These are phyloP conservation scores for Cystobasidium onofrii DNA, from an alignment of 768 basidiomycete genomes.

Conservation along the genomic window DNA sequence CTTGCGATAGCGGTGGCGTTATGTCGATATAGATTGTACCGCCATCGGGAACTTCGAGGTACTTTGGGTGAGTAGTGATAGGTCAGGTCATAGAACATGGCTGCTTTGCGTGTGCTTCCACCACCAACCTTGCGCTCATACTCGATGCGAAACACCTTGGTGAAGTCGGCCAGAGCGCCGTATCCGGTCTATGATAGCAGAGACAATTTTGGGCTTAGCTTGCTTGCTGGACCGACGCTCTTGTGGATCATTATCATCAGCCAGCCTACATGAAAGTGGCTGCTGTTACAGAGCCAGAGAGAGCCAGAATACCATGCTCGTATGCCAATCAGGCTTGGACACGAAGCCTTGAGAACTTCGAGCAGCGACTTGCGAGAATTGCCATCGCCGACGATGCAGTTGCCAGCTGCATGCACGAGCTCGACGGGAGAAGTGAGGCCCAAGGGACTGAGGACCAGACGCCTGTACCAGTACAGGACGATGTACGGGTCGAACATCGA, in stretches of 20 bases:
- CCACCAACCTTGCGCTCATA: slow-evolving; percentile 31
- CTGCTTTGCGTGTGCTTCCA: too few species aligned
- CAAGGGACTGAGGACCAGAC: slow-evolving; percentile 16
- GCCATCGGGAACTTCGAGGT: slow-evolving; percentile 48
- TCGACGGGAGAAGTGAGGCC: slow-evolving; percentile 17
- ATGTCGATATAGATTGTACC: slow-evolving; percentile 48
- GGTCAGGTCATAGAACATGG: too few species aligned
- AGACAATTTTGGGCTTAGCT: neutral
- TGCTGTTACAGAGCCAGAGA: slow-evolving; percentile 17
- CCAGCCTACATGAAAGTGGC: slow-evolving; percentile 22
- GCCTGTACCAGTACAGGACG: slow-evolving; percentile 21
- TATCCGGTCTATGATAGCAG: slow-evolving; percentile 11
- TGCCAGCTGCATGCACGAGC: slow-evolving; percentile 10
- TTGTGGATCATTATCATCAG: neutral
- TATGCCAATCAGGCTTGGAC: slow-evolving; percentile 15
- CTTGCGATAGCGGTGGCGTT: slow-evolving; percentile 38
- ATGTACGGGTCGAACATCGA: slow-evolving; percentile 11
- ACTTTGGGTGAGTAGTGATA: too few species aligned
- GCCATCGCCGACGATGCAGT: slow-evolving; percentile 17
- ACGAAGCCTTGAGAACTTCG: slow-evolving; percentile 3
- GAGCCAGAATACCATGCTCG: slow-evolving; percentile 24
- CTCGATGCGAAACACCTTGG: slow-evolving; percentile 6
- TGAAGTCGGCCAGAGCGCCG: slow-evolving; percentile 22
- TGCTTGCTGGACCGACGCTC: neutral
- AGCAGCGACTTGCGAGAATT: neutral